Evolutionary conservation across 2,329 filamentous ascomycete genomes (phyloP).

Genomic region (Fusarium sp.): DNA sequence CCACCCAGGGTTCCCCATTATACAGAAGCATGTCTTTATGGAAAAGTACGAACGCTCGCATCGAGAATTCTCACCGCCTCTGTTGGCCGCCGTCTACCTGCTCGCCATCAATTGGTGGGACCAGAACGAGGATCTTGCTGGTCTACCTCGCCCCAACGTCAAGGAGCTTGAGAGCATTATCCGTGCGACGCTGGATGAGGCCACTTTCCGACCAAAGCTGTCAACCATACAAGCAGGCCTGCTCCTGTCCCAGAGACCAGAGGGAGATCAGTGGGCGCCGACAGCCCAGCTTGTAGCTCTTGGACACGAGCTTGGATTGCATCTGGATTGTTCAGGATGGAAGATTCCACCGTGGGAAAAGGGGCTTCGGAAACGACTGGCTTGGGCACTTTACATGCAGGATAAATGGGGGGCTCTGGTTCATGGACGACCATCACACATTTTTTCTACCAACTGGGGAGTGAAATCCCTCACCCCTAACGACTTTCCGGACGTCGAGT

Average conservation of each 20-base stretch:
- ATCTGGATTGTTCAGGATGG: conserved; percentile 89
- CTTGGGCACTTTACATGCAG: conserved; percentile 94
- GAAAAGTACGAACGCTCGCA: conserved; percentile 82
- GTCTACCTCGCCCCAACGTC: conserved; percentile 77
- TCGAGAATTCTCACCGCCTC: conserved; percentile 78
- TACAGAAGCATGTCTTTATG: conserved; percentile 83
- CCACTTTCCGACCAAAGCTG: conserved; percentile 84
- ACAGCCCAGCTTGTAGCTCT: conserved; percentile 90
- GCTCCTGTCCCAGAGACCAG: conserved; percentile 78
- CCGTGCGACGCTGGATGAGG: conserved; percentile 77
- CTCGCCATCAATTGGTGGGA: conserved; percentile 92
- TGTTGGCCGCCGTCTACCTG: conserved; percentile 85
- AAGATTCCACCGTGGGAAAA: conserved; percentile 91
- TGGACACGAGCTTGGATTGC: conserved; percentile 87
- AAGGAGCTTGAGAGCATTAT: conserved; percentile 79
- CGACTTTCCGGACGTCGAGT: conserved; percentile 80
- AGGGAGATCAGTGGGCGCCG: conserved; percentile 84
- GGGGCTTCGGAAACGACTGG: conserved; percentile 84
- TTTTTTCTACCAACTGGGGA: conserved; percentile 78
- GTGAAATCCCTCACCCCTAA: conserved; percentile 73
- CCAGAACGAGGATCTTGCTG: conserved; percentile 74
- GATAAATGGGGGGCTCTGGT: conserved; percentile 91
- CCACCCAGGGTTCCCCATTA: conserved; percentile 84
- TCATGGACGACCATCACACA: conserved; percentile 86
- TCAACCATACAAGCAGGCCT: conserved; percentile 84